phyloP scores from a whole-genome alignment of 768 basidiomycete species.

The Russula sp. region DNA sequence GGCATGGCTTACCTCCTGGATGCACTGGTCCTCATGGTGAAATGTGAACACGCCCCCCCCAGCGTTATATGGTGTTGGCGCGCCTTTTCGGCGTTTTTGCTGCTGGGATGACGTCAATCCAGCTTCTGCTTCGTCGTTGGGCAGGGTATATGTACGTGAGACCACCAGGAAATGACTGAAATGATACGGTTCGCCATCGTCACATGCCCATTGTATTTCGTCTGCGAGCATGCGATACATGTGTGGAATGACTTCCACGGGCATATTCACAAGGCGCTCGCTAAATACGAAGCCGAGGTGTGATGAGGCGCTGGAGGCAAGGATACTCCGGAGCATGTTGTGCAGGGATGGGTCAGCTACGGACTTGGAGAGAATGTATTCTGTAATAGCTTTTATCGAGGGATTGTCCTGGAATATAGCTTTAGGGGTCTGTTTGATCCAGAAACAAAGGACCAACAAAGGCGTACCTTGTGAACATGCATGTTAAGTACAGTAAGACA shows the following conservation, averaged over 20 bases:
- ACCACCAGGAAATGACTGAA: constrained; percentile 75
- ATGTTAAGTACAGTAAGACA: constrained; percentile 81
- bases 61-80: constrained; percentile 31
- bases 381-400: constrained; percentile 60
- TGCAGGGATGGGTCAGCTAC: constrained; percentile 45
- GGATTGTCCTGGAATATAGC: constrained; percentile 55
- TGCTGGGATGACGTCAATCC: constrained; percentile 30
- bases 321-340: constrained; percentile 46
- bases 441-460: constrained; percentile 1
- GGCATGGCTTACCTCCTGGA: constrained; percentile 49
- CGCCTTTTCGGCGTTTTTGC: constrained; percentile 37
- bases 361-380: constrained; percentile 64
- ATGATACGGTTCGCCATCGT: constrained; percentile 59
- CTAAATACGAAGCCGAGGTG: constrained; percentile 82
- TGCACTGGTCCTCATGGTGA: constrained; percentile 81
- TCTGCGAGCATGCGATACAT: constrained; percentile 86
- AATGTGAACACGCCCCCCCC: constrained; percentile 66
- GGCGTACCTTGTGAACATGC: constrained; percentile 51
- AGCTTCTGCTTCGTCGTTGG: constrained; percentile 50
- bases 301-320: constrained; percentile 37
- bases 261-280: constrained; percentile 92
- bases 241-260: constrained; percentile 85
- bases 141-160: constrained; percentile 72
- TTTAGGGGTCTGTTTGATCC: not conserved
- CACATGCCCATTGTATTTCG: constrained; percentile 70